Base-by-base conservation (phyloP, 1,284 basidiomycete species). In the Hymenochaete sp. region DNA sequence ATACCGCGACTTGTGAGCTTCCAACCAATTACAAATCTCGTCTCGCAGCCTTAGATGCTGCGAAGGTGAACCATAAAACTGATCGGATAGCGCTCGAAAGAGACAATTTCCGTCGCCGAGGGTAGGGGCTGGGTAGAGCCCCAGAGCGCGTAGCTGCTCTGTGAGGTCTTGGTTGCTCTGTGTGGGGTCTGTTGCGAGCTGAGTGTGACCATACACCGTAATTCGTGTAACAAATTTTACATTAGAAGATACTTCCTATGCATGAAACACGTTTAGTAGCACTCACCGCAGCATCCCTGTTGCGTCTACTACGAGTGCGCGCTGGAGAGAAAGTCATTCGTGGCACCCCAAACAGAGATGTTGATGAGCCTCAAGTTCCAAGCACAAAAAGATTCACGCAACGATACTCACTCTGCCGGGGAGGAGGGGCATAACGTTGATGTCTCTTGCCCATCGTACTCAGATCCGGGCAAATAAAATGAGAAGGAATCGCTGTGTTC, bases 31-130 rank as follows among this genome's bases (percentile, higher is more conserved):
- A 62, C 90, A 93, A 38, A 91, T 76, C 42, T 85, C 77, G 49
- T 74, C 65, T 11, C 91, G 73, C 18, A 95, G 70, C 47, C 76
- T 71, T 25, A 71, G 63, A 56, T 95, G 90, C 48, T 75, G 68
- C 22, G 75, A 71, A 8, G 82, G 77, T 2, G 80, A 72, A 47
- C 92, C 92, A 57, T 85, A 81, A 22, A 91, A 69, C 62, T 95
- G 85, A 62, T 87, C 83, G 41, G 79, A 79, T 45, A 89, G 68
- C 1, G 84, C 82, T 40, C 87, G 80, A 62, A 91, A 92, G 46
- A 92, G 75, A 64, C 88, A 92, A 64, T 92, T 92, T 41, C 89
- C 88, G 62, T 92, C 88, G 38, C 87, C 88, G 36, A 87, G 62
- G 27, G 32, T 35, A n/a, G 32, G 32, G 8, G 13, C 32, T 19